Evolutionary conservation across 1,139 yeast species (phyloP).

Genomic region (Kluyveromyces marxianus): DNA sequence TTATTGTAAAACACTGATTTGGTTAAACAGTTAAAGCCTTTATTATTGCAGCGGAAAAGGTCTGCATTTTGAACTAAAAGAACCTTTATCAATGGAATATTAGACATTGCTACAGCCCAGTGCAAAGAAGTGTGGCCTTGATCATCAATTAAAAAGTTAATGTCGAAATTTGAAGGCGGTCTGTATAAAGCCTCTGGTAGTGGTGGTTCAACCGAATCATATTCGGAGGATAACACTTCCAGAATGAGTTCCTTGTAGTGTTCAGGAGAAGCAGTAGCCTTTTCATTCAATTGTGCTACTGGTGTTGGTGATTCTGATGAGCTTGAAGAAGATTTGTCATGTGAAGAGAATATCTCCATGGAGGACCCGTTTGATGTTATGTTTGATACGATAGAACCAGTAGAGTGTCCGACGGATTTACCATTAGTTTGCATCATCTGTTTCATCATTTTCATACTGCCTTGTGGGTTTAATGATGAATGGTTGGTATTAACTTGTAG

Average conservation of each 20-base stretch:
- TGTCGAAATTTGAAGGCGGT: constrained; percentile 75
- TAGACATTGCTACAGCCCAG: constrained; percentile 96
- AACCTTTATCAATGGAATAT: constrained; percentile 60
- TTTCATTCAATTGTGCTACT: constrained; percentile 3
- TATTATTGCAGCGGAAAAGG: constrained; percentile 60
- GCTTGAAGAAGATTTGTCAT: constrained; percentile 36
- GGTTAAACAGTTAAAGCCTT: constrained; percentile 80
- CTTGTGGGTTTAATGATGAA: constrained; percentile 12
- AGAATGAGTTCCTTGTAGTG: constrained; percentile 28
- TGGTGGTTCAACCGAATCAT: constrained; percentile 50
- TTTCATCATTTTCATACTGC: constrained; percentile 16
- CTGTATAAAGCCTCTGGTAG: constrained; percentile 66
- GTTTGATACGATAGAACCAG: constrained; percentile 28
- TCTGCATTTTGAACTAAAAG: constrained; percentile 65
- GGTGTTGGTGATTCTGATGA: constrained; percentile 31
- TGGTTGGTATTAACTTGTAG: constrained; percentile 7
- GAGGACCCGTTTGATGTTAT: constrained; percentile 24
- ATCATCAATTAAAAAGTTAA: constrained; percentile 83
- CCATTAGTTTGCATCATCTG: constrained; percentile 10
- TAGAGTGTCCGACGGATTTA: constrained; percentile 9
- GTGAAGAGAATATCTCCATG: constrained; percentile 24
- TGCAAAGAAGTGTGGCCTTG: constrained; percentile 95
- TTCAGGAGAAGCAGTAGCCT: constrained; percentile 11
- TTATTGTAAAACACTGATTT: constrained; percentile 81
- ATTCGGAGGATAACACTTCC: constrained; percentile 42